Evolutionary conservation across 2,329 filamentous ascomycete genomes (phyloP).

Genomic region (Coniochaeta sp.): DNA sequence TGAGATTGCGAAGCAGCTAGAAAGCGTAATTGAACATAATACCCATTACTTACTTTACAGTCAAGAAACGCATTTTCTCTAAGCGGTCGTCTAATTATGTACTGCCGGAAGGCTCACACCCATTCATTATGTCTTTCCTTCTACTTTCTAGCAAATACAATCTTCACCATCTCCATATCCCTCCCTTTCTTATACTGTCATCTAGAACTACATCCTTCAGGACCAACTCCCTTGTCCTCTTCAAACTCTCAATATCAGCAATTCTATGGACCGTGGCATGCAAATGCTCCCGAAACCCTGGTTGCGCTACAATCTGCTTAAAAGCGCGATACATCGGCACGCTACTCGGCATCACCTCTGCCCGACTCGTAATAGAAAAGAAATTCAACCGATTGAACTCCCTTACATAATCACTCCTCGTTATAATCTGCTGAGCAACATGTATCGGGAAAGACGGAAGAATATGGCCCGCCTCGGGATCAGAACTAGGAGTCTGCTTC

Average conservation of each 20-base stretch:
- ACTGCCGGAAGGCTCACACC: too few species aligned
- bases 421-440: constrained; percentile 87
- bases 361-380: constrained; percentile 84
- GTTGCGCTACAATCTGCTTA: constrained; percentile 67
- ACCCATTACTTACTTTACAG: too few species aligned
- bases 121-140: constrained; percentile 6
- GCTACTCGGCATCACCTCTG: constrained; percentile 83
- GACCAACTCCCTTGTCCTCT: constrained; percentile 84
- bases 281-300: constrained; percentile 76
- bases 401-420: constrained; percentile 87
- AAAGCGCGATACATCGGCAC: constrained; percentile 97
- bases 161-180: constrained; percentile 12
- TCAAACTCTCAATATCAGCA: constrained; percentile 84
- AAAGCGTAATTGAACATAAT: too few species aligned
- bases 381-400: constrained; percentile 89
- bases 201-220: constrained; percentile 88
- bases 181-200: constrained; percentile 62
- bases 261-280: constrained; percentile 81
- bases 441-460: constrained; percentile 78
- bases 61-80: too few species aligned
- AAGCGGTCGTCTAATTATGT: too few species aligned
- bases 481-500: constrained; percentile 60
- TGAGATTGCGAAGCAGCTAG: too few species aligned
- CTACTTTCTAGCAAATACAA: constrained; percentile 13
- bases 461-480: constrained; percentile 61